These are phyloP conservation scores for Candida koratica DNA, from an alignment of 805 yeast genomes.

Conservation along the genomic window DNA sequence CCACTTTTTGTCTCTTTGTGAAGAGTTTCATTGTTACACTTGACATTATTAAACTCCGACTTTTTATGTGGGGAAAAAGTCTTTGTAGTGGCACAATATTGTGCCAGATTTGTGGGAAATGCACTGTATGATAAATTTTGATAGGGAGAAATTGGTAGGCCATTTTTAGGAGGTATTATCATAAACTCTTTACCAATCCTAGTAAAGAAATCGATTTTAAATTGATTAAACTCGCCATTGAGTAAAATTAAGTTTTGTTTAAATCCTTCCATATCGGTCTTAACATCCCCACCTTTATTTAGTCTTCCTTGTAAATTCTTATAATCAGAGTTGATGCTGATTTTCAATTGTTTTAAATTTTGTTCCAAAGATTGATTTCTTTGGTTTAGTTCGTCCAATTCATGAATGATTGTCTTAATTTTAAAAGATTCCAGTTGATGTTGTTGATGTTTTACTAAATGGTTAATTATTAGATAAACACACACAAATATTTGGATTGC, in stretches of 20 bases:
- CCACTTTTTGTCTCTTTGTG: background rate
- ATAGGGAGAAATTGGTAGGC: background rate
- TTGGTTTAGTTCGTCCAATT: background rate
- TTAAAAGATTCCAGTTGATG: background rate
- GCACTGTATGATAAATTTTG: conserved; percentile 1
- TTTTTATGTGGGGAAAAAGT: background rate
- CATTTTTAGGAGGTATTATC: conserved; percentile 8
- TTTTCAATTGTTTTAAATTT: background rate
- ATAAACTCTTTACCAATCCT: conserved; percentile 8
- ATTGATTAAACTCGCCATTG: conserved; percentile 10
- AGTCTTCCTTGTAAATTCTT: conserved; percentile 16
- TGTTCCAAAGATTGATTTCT: background rate
- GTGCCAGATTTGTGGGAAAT: background rate
- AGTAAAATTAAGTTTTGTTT: conserved; percentile 7
- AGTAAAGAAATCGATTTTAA: conserved; percentile 12
- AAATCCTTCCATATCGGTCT: conserved; percentile 13
- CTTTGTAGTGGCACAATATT: background rate
- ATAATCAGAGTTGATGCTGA: background rate
- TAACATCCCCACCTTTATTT: conserved; percentile 19
- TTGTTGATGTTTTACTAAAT: conserved; percentile 3
- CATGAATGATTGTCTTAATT: too few species aligned
- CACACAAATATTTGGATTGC: conserved; percentile 7
- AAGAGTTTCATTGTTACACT: background rate
- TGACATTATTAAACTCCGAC: background rate
- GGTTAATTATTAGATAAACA: conserved; percentile 2